Base-by-base conservation (phyloP, 768 basidiomycete genomes). In the Podaxis carcinomalis region DNA sequence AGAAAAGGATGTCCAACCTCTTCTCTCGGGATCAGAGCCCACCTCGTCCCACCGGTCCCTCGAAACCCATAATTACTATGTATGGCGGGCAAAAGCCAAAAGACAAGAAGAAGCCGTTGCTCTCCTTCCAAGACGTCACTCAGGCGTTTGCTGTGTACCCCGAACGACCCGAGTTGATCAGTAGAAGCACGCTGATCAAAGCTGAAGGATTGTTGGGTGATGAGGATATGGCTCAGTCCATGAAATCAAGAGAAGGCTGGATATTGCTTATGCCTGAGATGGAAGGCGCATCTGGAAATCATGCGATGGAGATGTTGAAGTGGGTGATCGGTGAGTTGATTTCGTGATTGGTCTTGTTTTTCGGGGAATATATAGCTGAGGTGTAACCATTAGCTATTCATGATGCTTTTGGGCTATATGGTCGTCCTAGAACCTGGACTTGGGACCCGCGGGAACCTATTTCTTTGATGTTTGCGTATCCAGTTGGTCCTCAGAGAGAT, bases 91-190 rank as follows among this genome's bases (percentile, higher is more conserved):
- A 80, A 13, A 92, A 89, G 73, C 81, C 83, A 5, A 92, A 88
- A 68, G 90, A 93, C 67, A 84, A 78, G 72, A 92, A 85, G 74
- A 86, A 82, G 65, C 73, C 92, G 0, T 68, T 93, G 3, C 73
- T 96, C 63, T 89, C 89, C 0, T 74, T 96, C 61, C 78, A 74
- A 35, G 74, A 84, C 44, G 79, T 95, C 56, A 84, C 88, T 0
- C 93, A 97, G 74, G 92, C 89, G 16, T 97, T 95, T 69, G 92
- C 93, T 2, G 93, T 99, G 7, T 99, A 95, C 71, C 96, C 96
- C 1, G 96, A 98, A 70, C 84, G 93, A n/a, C 92, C 93, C 9
- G 92, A 94, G 66, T 76, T 97, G 65, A 95, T 98, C 73, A 88
- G 82, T 64, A 80, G 86, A 67, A 95, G 93, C 64, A 94, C 93